Evolutionary conservation across 2,329 filamentous ascomycete species (phyloP).

Genomic region (Penicillium sp.): DNA sequence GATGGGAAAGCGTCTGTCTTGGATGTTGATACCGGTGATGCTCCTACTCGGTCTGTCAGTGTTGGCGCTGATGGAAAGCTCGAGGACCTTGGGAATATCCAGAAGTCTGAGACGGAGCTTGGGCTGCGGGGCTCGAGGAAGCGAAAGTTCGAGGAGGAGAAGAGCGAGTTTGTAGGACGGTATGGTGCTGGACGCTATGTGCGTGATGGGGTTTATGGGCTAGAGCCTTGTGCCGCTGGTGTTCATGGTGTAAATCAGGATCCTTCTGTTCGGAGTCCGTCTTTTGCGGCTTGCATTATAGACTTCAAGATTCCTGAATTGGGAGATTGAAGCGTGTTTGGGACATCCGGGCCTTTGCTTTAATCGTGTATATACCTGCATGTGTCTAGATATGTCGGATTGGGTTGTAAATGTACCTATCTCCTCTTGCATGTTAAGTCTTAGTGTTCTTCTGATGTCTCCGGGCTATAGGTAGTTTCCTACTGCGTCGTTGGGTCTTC

Average conservation of each 20-base stretch:
- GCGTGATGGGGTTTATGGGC: constrained; percentile 6
- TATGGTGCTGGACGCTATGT: constrained; percentile 20
- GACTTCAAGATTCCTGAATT: constrained; percentile 36
- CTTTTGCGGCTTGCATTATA: constrained; percentile 38
- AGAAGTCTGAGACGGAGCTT: neutral
- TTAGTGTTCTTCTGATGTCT: too few relatives aligned
- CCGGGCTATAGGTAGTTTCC: too few relatives aligned
- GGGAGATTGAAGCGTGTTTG: constrained; percentile 13
- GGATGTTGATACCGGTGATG: constrained; percentile 40
- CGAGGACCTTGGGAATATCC: constrained; percentile 17
- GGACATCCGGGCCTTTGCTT: neutral
- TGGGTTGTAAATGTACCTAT: too few relatives aligned
- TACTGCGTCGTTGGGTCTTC: too few relatives aligned
- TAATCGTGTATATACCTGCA: too few relatives aligned
- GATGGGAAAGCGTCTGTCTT: constrained; percentile 47
- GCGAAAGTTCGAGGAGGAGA: constrained; percentile 25
- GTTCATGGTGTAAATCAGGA: constrained; percentile 3
- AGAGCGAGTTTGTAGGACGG: constrained; percentile 25
- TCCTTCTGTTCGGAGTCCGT: constrained; percentile 23
- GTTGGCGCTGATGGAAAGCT: constrained; percentile 27
- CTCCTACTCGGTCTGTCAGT: constrained; percentile 16
- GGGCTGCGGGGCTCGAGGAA: constrained; percentile 21
- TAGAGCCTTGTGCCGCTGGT: constrained; percentile 6
- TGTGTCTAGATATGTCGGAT: too few relatives aligned
- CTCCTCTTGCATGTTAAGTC: too few relatives aligned